These are phyloP conservation scores for Actinomortierella ambigua DNA, from an alignment of 371 early-diverging fungal genomes.

Conservation along the genomic window DNA sequence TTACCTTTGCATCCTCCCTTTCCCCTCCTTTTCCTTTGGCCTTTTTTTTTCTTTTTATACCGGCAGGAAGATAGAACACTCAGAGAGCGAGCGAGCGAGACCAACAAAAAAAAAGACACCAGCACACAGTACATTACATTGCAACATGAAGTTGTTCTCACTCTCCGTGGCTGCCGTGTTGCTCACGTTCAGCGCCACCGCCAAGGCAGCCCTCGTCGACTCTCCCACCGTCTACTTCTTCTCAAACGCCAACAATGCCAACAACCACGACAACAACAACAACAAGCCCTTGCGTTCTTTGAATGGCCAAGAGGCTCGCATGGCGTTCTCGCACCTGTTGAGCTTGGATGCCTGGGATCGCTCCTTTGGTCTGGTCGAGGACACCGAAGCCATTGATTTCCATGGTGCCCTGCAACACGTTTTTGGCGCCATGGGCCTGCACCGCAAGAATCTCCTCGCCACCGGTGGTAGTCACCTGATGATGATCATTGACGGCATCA, in stretches of 20 bases:
- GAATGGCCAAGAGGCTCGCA: slow-evolving; percentile 37
- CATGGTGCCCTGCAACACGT: slow-evolving; percentile 38
- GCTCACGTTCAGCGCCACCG: slow-evolving; percentile 21
- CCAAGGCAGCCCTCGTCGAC: neutral
- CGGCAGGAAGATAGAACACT: neutral
- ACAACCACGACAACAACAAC: neutral
- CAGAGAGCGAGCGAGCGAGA: neutral
- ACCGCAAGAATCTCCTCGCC: slow-evolving; percentile 34
- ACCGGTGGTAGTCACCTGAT: slow-evolving; percentile 29
- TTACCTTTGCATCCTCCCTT: neutral
- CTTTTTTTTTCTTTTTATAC: no score
- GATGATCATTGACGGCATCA: slow-evolving; percentile 41
- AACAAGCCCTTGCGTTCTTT: slow-evolving; percentile 10
- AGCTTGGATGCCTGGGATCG: slow-evolving; percentile 14
- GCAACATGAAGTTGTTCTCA: slow-evolving; percentile 31
- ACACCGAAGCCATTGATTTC: slow-evolving; percentile 12
- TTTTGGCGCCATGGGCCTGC: slow-evolving; percentile 30
- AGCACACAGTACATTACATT: no score
- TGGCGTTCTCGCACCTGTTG: slow-evolving; percentile 33
- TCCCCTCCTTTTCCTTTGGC: no score
- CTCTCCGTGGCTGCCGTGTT: slow-evolving; percentile 30
- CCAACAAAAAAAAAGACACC: neutral
- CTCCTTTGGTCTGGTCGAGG: slow-evolving; percentile 3
- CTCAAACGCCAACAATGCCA: slow-evolving; percentile 4
- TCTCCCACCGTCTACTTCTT: slow-evolving; percentile 33